Conservation (phyloP, 2,329 filamentous ascomycete species). For the Verticillium dahliae region DNA sequence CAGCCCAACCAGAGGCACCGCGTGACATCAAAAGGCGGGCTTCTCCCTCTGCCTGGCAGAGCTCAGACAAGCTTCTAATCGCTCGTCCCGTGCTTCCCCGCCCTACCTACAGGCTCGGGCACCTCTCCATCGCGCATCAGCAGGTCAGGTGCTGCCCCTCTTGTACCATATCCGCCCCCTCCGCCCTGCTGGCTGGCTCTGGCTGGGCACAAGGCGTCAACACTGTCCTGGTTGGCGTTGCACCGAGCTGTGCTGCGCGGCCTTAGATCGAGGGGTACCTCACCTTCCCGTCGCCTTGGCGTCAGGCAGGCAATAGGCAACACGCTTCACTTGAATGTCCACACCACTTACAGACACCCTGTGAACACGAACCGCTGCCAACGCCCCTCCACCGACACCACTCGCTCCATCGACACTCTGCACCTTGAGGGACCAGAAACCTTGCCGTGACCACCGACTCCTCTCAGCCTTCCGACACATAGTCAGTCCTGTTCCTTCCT, state of each 20-base stretch:
- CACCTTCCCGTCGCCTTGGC: neutral
- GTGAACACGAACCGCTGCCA: neutral
- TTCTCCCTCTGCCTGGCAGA: neutral
- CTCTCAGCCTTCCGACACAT: conserved; percentile 2
- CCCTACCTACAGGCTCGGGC: neutral
- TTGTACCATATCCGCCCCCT: neutral
- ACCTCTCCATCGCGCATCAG: neutral
- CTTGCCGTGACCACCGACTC: neutral
- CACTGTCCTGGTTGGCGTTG: neutral
- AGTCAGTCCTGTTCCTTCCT: conserved; percentile 4
- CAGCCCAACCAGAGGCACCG: neutral
- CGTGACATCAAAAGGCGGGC: neutral
- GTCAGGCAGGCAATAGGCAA: neutral
- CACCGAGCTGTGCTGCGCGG: neutral
- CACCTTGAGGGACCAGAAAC: neutral
- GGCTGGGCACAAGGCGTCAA: neutral
- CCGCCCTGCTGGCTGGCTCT: neutral
- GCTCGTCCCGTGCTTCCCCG: neutral
- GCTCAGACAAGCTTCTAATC: neutral
- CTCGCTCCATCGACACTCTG: neutral
- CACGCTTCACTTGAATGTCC: neutral
- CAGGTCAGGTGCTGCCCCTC: neutral
- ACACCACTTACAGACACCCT: neutral
- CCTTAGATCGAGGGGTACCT: neutral
- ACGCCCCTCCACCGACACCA: neutral